A percentile compares a stretch with the other conserved stretches of the same genome.
Conservation (phyloP, 169 alveolate species). For the Plasmodium relictum region DNA sequence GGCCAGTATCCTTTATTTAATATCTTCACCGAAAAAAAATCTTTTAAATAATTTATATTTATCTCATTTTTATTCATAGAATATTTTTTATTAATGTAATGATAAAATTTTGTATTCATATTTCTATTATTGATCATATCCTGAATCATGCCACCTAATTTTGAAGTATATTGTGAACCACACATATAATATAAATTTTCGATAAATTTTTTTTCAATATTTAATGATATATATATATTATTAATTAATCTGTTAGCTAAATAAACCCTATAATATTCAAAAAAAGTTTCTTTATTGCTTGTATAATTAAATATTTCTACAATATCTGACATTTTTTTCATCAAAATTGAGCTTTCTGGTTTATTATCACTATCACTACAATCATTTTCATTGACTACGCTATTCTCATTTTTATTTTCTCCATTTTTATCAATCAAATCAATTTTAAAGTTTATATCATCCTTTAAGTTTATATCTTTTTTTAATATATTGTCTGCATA, state of each 20-base stretch:
- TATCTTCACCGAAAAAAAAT: conserved; percentile 83
- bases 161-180: conserved; percentile 88
- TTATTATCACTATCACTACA: not conserved
- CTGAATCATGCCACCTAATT: conserved; percentile 90
- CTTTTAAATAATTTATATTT: conserved; percentile 1
- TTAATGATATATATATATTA: conserved; percentile 51
- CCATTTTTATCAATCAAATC: not conserved
- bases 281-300: conserved; percentile 64
- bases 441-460: not conserved
- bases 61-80: conserved; percentile 7
- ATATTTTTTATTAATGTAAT: conserved; percentile 13
- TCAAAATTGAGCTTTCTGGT: not conserved
- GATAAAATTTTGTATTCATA: conserved; percentile 76
- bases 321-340: conserved; percentile 63
- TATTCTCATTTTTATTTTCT: not conserved
- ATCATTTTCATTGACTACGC: not conserved
- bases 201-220: conserved; percentile 83
- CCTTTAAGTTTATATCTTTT: not conserved
- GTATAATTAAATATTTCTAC: conserved; percentile 66
- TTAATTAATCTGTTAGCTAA: conserved; percentile 71
- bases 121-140: conserved; percentile 81
- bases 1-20: conserved; percentile 89
- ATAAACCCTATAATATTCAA: conserved; percentile 67
- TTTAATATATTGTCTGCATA: conserved; percentile 65
- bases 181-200: conserved; percentile 85